Conservation (phyloP, 2,329 filamentous ascomycete genomes). For the Fusarium acutatum region DNA sequence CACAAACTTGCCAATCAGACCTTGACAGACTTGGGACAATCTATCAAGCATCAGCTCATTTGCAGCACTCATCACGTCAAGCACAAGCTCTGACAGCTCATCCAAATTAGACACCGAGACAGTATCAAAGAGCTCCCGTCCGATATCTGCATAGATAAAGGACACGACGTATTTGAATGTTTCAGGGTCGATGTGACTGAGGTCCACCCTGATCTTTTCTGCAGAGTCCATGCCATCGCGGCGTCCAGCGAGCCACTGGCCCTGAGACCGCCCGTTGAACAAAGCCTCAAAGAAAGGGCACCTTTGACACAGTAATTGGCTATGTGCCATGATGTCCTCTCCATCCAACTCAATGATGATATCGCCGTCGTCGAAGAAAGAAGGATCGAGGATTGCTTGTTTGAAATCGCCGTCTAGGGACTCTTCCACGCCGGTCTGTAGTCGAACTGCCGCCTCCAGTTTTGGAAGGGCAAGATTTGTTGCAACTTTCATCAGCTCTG, state of each 20-base stretch:
- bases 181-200: conserved; percentile 78
- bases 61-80: conserved; percentile 88
- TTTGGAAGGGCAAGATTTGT: conserved; percentile 73
- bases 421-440: conserved; percentile 72
- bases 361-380: conserved; percentile 83
- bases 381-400: conserved; percentile 70
- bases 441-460: conserved; percentile 79
- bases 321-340: conserved; percentile 77
- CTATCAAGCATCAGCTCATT: conserved; percentile 97
- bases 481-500: conserved; percentile 88
- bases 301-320: conserved; percentile 78
- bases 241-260: conserved; percentile 81
- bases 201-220: conserved; percentile 72
- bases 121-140: conserved; percentile 82
- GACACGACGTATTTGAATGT: conserved; percentile 82
- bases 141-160: conserved; percentile 85
- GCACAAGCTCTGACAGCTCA: conserved; percentile 85
- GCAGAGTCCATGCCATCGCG: conserved; percentile 54
- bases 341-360: conserved; percentile 80
- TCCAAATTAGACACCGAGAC: conserved; percentile 77
- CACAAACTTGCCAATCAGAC: conserved; percentile 82
- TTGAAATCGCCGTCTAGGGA: conserved; percentile 76
- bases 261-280: conserved; percentile 86
- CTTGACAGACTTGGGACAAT: conserved; percentile 89
- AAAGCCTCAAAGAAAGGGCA: conserved; percentile 93